Conservation (phyloP, 805 yeast species). For the Metschnikowia proteae region DNA sequence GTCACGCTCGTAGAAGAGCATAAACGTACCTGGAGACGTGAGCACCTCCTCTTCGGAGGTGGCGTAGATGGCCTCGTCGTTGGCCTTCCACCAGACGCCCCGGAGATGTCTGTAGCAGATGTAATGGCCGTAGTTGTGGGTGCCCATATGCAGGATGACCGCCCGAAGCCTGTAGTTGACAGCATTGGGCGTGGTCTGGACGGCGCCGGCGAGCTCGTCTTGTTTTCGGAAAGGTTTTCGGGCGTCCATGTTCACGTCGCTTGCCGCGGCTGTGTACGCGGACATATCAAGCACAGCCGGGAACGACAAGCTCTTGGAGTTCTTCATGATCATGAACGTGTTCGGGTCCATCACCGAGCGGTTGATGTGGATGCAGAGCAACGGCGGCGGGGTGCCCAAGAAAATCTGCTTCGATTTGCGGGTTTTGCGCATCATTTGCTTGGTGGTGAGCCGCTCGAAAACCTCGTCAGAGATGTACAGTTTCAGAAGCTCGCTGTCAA, state of each 20-base stretch:
- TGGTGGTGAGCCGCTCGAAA: constrained; percentile 68
- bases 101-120: constrained; percentile 79
- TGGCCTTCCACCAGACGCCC: constrained; percentile 92
- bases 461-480: constrained; percentile 77
- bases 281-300: constrained; percentile 65
- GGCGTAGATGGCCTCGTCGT: constrained; percentile 82
- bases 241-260: constrained; percentile 76
- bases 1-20: constrained; percentile 78
- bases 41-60: constrained; percentile 80
- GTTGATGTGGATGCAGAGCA: constrained; percentile 82
- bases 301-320: constrained; percentile 76
- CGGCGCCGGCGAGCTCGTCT: constrained; percentile 28
- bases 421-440: constrained; percentile 68
- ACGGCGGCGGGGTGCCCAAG: constrained; percentile 77
- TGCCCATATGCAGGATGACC: constrained; percentile 89
- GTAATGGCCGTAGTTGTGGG: constrained; percentile 97
- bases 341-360: constrained; percentile 89
- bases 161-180: constrained; percentile 67
- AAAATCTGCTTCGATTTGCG: constrained; percentile 81
- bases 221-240: constrained; percentile 67
- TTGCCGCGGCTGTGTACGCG: constrained; percentile 64
- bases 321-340: constrained; percentile 79
- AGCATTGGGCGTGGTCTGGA: neutral
- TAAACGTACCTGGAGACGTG: constrained; percentile 80
- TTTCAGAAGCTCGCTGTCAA: constrained; percentile 49